Conservation (phyloP, 225 moss, liverwort and hornwort genomes). For the Pseudisothecium myosuroides region DNA sequence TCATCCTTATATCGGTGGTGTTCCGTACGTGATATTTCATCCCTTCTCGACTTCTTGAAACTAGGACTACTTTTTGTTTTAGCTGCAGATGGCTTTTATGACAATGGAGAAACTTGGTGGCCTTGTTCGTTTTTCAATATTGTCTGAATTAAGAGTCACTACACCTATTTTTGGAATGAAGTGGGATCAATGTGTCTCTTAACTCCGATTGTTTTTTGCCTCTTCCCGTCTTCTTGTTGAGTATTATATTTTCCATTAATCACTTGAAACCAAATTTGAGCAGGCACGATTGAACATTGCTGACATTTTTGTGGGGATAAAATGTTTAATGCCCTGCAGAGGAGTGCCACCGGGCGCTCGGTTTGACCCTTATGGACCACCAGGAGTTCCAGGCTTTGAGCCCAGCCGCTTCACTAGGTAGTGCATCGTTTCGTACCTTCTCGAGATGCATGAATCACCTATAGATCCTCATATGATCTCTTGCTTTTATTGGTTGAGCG, state of each 20-base stretch:
- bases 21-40: slow-evolving; percentile 16
- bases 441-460: background rate
- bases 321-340: slow-evolving; percentile 14
- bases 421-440: background rate
- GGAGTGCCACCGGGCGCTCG: slow-evolving; percentile 59
- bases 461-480: background rate
- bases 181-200: background rate
- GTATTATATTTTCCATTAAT: background rate
- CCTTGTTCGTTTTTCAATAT: background rate
- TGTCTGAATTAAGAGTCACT: background rate
- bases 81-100: background rate
- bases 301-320: background rate
- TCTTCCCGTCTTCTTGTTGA: background rate
- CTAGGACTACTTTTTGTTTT: background rate
- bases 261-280: background rate
- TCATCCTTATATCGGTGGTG: slow-evolving; percentile 10
- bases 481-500: background rate
- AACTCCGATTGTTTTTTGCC: background rate
- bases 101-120: background rate
- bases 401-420: slow-evolving; percentile 53
- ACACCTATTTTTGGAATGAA: background rate
- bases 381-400: slow-evolving; percentile 60
- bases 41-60: background rate
- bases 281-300: background rate
- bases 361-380: slow-evolving; percentile 60